Conservation (phyloP, 2,329 filamentous ascomycete species). For the Xylariaceae sp. region DNA sequence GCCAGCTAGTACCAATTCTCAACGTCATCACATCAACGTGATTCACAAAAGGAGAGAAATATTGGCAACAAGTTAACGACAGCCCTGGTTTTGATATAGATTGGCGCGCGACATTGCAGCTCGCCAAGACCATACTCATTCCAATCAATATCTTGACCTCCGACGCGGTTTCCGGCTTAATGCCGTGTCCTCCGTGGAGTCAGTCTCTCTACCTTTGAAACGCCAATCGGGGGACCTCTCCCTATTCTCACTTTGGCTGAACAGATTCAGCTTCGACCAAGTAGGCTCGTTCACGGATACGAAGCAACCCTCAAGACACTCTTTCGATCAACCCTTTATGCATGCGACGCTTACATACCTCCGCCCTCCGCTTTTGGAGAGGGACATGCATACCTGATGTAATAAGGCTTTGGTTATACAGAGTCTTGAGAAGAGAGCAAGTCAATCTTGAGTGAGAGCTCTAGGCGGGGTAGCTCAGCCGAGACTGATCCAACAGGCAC, state of each 20-base stretch:
- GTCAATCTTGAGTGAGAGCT: not conserved
- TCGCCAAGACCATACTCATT: constrained; percentile 35
- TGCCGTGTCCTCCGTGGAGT: constrained; percentile 33
- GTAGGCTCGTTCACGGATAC: constrained; percentile 9
- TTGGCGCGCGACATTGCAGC: constrained; percentile 27
- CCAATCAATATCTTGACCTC: constrained; percentile 33
- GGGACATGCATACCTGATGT: constrained; percentile 7
- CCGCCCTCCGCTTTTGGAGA: constrained; percentile 13
- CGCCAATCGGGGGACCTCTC: constrained; percentile 3
- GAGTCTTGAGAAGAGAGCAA: constrained; percentile 3
- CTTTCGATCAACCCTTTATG: constrained; percentile 7
- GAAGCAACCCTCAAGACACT: constrained; percentile 1
- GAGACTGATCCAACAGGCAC: constrained; percentile 27
- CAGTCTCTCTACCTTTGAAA: not conserved
- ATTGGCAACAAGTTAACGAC: constrained; percentile 5
- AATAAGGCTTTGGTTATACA: constrained; percentile 13
- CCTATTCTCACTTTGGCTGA: constrained; percentile 1
- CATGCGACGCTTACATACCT: constrained; percentile 6
- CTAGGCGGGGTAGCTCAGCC: constrained; percentile 36
- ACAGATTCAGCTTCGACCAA: constrained; percentile 9
- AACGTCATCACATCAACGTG: constrained; percentile 15
- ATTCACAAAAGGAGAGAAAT: constrained; percentile 13
- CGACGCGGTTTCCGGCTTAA: constrained; percentile 38
- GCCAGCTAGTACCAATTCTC: constrained; percentile 1
- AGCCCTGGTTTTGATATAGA: constrained; percentile 26